Evolutionary conservation across 2,329 filamentous ascomycete genomes (phyloP).

Genomic region (Trichoderma sp.): DNA sequence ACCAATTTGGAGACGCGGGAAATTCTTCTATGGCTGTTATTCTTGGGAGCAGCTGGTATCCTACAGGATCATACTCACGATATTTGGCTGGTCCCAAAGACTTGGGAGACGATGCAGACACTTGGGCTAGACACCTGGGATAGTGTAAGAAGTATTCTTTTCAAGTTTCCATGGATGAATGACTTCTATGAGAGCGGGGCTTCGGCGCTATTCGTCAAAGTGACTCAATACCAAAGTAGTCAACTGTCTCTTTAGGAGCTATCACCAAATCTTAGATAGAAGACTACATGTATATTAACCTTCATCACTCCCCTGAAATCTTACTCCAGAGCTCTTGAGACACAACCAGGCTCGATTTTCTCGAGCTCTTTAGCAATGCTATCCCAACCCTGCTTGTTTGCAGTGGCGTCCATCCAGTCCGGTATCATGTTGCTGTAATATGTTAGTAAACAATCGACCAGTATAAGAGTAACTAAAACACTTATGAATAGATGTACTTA

Average conservation of each 20-base stretch:
- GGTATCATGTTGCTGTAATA: neutral
- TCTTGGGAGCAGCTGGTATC: neutral
- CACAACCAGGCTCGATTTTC: neutral
- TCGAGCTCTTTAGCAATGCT: neutral
- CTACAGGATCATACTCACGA: neutral
- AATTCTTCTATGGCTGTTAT: neutral
- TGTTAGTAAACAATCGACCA: neutral
- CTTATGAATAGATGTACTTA: conserved; percentile 23
- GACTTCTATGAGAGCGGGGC: neutral
- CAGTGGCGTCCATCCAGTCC: neutral
- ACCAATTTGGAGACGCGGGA: neutral
- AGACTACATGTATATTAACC: neutral
- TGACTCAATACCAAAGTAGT: neutral
- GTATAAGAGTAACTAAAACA: neutral
- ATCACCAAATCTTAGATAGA: neutral
- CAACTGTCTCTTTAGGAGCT: neutral
- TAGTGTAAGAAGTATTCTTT: neutral
- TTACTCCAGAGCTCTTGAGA: neutral
- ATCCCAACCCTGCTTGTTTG: neutral
- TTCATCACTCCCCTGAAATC: neutral
- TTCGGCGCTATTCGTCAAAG: neutral
- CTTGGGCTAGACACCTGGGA: neutral
- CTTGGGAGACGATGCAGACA: neutral
- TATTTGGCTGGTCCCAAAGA: neutral
- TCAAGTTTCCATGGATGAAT: neutral